A percentile compares a stretch with the other conserved stretches of the same genome.
Evolutionary conservation across 768 basidiomycete genomes (phyloP).

Genomic region (Kwoniella sp.): DNA sequence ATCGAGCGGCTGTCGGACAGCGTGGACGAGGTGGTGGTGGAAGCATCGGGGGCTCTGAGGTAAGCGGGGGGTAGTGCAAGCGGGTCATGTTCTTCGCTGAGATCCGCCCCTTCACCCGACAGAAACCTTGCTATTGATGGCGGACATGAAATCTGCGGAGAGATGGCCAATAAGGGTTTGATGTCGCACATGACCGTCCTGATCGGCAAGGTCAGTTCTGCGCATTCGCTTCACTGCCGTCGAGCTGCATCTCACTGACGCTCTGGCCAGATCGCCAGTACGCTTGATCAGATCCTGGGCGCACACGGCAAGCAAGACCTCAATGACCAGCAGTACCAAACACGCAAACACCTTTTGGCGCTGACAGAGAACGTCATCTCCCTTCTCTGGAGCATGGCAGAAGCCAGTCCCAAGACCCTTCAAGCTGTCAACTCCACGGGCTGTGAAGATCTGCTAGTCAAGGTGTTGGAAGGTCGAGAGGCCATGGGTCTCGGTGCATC

Average conservation of each 20-base stretch:
- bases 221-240: background rate
- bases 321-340: conserved; percentile 61
- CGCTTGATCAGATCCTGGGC: conserved; percentile 60
- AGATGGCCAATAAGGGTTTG: conserved; percentile 96
- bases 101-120: too few species aligned
- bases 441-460: conserved; percentile 78
- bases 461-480: conserved; percentile 72
- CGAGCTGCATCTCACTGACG: background rate
- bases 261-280: conserved; percentile 63
- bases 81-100: too few species aligned
- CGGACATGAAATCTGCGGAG: conserved; percentile 88
- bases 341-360: conserved; percentile 72
- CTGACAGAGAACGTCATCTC: conserved; percentile 91
- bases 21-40: conserved; percentile 84
- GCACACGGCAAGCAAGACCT: conserved; percentile 39
- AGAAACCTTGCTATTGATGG: conserved; percentile 94
- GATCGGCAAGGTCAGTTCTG: conserved; percentile 30
- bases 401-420: conserved; percentile 75
- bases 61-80: conserved; percentile 52
- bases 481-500: conserved; percentile 68
- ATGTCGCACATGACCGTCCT: conserved; percentile 55
- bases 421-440: conserved; percentile 76
- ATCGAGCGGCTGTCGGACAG: conserved; percentile 82
- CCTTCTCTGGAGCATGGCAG: conserved; percentile 90
- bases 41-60: conserved; percentile 84